These are phyloP conservation scores for Mayamaea pseudoterrestris DNA, from an alignment of 108 stramenopile genomes.

Conservation along the genomic window DNA sequence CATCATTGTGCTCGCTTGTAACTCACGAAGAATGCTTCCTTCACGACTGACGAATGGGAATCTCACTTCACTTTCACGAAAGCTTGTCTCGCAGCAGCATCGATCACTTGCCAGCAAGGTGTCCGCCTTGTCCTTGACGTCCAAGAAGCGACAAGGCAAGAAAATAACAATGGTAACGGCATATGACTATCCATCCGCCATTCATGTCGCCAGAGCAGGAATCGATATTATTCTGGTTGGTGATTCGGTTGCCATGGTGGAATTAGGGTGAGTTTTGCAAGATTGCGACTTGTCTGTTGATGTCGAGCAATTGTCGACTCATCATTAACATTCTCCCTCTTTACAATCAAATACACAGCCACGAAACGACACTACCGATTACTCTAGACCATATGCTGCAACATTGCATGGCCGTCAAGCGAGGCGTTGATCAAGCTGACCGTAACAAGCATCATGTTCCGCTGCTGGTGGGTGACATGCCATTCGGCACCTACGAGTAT, in stretches of 20 bases:
- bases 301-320: too few relatives aligned
- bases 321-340: too few relatives aligned
- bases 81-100: neutral
- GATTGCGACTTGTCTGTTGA: too few relatives aligned
- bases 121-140: conserved; percentile 55
- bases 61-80: neutral
- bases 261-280: too few relatives aligned
- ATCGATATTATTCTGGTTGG: conserved; percentile 91
- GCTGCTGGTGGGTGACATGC: conserved; percentile 96
- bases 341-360: too few relatives aligned
- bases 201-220: conserved; percentile 93
- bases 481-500: conserved; percentile 93
- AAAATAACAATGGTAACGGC: conserved; percentile 94
- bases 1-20: too few relatives aligned
- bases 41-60: too few relatives aligned
- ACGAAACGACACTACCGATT: conserved; percentile 92
- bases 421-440: conserved; percentile 40
- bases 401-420: conserved; percentile 85
- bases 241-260: conserved; percentile 90
- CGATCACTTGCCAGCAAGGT: conserved; percentile 12
- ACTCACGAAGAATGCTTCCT: too few relatives aligned
- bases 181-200: conserved; percentile 94
- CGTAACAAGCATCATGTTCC: conserved; percentile 21
- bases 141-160: conserved; percentile 64
- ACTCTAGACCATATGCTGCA: conserved; percentile 95